Evolutionary conservation across 352 stramenopile genomes (phyloP).

Genomic region (Phytopythium cucurbitacearum): DNA sequence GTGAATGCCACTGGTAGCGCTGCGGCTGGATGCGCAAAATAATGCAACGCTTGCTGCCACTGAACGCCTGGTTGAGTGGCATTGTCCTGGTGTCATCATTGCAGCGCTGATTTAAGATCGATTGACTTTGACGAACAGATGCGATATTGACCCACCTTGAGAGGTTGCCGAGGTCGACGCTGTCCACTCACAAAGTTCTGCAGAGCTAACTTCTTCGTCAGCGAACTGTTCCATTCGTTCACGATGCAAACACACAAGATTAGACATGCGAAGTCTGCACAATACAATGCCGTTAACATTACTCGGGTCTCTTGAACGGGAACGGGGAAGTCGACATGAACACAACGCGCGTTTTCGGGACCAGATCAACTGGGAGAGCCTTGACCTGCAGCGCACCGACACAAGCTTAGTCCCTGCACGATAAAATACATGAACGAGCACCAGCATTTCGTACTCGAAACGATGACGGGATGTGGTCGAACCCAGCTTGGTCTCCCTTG

Average conservation of each 20-base stretch:
- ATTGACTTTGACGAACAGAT: too few relatives aligned
- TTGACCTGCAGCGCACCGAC: constrained; percentile 17
- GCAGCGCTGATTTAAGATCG: too few relatives aligned
- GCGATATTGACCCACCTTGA: background rate
- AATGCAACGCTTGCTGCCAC: constrained; percentile 62
- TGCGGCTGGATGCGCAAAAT: constrained; percentile 61
- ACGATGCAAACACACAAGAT: constrained; percentile 5
- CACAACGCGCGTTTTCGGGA: constrained; percentile 51
- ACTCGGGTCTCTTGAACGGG: constrained; percentile 60
- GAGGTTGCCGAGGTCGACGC: background rate
- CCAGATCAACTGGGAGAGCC: constrained; percentile 47
- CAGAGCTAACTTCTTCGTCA: constrained; percentile 29
- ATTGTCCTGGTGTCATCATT: background rate
- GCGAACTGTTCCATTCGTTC: constrained; percentile 16
- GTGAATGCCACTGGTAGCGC: constrained; percentile 40
- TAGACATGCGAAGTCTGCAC: background rate
- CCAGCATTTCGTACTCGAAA: constrained; percentile 16
- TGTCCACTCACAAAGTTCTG: constrained; percentile 16
- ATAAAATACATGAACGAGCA: background rate
- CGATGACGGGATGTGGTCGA: constrained; percentile 13
- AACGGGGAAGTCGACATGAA: constrained; percentile 62
- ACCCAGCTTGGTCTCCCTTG: constrained; percentile 8
- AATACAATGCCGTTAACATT: constrained; percentile 4
- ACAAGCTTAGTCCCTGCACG: background rate
- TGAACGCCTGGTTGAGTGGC: constrained; percentile 22